Conservation (phyloP, 106 monocot genomes). For the Dactylorhiza incarnata region DNA sequence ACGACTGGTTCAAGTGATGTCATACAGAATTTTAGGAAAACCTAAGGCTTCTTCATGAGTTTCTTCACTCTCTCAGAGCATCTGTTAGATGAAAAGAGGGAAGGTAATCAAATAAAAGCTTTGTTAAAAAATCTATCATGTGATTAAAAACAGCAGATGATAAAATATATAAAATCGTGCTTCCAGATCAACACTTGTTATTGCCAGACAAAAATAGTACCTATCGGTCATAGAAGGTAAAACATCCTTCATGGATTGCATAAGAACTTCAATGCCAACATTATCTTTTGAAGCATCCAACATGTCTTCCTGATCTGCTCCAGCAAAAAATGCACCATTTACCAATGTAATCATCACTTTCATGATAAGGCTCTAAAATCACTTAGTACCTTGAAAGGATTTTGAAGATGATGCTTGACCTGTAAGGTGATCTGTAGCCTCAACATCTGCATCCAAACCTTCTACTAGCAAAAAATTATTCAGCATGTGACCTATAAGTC, state of each 20-base stretch:
- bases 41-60: slow-evolving; percentile 15
- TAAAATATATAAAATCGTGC: not conserved
- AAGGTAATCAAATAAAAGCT: slow-evolving; percentile 4
- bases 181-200: not conserved
- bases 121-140: not conserved
- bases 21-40: not conserved
- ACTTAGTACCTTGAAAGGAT: slow-evolving; percentile 24
- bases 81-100: slow-evolving; percentile 17
- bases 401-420: slow-evolving; percentile 16
- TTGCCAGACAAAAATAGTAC: slow-evolving; percentile 13
- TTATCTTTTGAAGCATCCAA: slow-evolving; percentile 9
- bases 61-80: slow-evolving; percentile 27
- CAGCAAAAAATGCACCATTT: not conserved
- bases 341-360: not conserved
- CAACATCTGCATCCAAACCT: slow-evolving; percentile 20
- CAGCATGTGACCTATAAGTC: slow-evolving; percentile 39
- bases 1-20: not conserved
- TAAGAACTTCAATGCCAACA: slow-evolving; percentile 17
- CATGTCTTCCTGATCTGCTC: slow-evolving; percentile 14
- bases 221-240: slow-evolving; percentile 49
- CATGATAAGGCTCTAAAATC: not conserved
- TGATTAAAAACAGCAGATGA: not conserved
- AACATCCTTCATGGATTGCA: slow-evolving; percentile 34
- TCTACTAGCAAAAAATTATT: slow-evolving; percentile 34
- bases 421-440: slow-evolving; percentile 25